Evolutionary conservation across 179 eudicot genomes (phyloP).

Genomic region (Amaranthus tricolor): DNA sequence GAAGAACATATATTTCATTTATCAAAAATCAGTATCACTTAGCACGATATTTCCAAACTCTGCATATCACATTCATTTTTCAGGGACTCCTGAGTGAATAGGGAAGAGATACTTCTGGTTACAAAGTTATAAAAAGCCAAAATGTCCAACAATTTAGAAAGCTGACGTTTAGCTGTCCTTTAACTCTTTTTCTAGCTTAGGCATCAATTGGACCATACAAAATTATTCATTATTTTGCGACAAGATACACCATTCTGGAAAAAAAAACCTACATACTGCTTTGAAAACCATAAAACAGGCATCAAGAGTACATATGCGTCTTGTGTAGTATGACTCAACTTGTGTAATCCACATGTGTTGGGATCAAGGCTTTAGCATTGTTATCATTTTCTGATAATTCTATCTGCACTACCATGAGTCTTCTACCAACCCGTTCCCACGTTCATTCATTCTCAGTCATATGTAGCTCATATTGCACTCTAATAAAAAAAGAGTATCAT

Average conservation of each 20-base stretch:
- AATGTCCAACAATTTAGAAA: neutral
- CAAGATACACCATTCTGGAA: neutral
- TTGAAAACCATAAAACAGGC: neutral
- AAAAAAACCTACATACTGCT: neutral
- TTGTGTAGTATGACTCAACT: no score
- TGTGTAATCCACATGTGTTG: no score
- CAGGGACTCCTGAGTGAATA: neutral
- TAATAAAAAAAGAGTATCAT: neutral
- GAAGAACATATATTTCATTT: neutral
- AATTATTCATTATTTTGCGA: neutral
- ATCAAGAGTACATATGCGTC: neutral
- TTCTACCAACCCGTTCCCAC: neutral
- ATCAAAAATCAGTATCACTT: neutral
- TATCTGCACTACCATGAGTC: neutral
- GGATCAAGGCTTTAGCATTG: no score
- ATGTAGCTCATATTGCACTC: neutral
- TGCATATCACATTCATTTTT: neutral
- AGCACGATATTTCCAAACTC: neutral
- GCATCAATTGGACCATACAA: neutral
- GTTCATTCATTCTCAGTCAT: neutral
- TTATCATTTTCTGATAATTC: no score
- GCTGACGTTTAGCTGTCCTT: neutral
- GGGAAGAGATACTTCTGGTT: neutral
- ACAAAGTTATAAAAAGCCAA: constrained; percentile 6
- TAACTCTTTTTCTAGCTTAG: neutral